These are phyloP conservation scores for Solanum arcanum DNA, from an alignment of 257 asterid genomes.

Conservation along the genomic window DNA sequence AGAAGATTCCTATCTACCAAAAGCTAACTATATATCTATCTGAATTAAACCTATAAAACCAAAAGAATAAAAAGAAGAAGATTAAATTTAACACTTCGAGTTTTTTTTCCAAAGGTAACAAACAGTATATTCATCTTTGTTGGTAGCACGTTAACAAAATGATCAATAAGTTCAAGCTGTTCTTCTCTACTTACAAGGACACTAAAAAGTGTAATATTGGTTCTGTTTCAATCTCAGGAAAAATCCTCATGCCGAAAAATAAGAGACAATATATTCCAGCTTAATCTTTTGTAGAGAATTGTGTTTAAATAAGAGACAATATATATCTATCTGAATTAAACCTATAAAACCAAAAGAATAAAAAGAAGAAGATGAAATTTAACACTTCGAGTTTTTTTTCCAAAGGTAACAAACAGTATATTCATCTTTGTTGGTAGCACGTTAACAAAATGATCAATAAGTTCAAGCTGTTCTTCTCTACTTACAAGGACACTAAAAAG, in stretches of 20 bases:
- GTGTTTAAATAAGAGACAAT: too few species aligned
- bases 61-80: too few species aligned
- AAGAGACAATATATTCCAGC: not conserved
- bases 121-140: not conserved
- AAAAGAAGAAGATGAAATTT: not conserved
- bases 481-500: not conserved
- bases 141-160: not conserved
- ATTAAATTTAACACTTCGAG: not conserved
- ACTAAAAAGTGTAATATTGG: not conserved
- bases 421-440: not conserved
- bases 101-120: not conserved
- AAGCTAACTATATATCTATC: not conserved
- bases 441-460: not conserved
- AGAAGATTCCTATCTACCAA: not conserved
- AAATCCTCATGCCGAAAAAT: not conserved
- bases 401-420: not conserved
- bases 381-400: not conserved
- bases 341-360: not conserved
- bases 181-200: not conserved
- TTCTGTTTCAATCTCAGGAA: not conserved
- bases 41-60: not conserved
- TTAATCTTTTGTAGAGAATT: not conserved
- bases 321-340: too few species aligned
- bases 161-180: not conserved
- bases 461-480: not conserved